A percentile compares a stretch with the other conserved stretches of the same genome.
Conservation (phyloP, 169 alveolate species). For the Cryptosporidium sp. region DNA sequence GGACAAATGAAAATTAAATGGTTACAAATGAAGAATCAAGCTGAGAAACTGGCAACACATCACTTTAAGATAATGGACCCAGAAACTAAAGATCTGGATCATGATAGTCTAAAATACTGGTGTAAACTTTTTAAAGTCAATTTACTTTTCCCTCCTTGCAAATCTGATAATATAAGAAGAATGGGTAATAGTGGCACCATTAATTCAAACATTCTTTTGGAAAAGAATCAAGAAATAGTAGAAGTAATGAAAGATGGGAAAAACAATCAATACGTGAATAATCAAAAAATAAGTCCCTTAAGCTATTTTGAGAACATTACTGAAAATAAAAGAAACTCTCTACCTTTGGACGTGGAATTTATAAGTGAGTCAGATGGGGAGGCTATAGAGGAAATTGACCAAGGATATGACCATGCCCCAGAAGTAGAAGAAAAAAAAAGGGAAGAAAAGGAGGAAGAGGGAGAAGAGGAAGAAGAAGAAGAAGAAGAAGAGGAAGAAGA, state of each 20-base stretch:
- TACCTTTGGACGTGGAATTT: slow-evolving; percentile 55
- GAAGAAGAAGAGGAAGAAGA: too few relatives aligned
- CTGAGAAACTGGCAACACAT: slow-evolving; percentile 62
- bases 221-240: not conserved
- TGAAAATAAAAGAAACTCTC: not conserved
- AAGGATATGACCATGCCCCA: not conserved
- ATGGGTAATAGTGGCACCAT: not conserved
- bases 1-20: slow-evolving; percentile 48
- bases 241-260: not conserved
- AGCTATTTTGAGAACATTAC: not conserved
- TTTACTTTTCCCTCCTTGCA: slow-evolving; percentile 22
- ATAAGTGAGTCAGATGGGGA: slow-evolving; percentile 7
- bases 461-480: too few relatives aligned
- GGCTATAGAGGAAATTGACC: not conserved
- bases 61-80: slow-evolving; percentile 62
- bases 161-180: not conserved
- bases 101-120: slow-evolving; percentile 31
- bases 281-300: not conserved
- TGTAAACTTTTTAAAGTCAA: slow-evolving; percentile 24
- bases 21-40: slow-evolving; percentile 57
- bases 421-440: too few relatives aligned
- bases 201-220: not conserved
- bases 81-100: slow-evolving; percentile 39
- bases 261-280: not conserved
- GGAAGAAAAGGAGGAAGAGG: too few relatives aligned